These are phyloP conservation scores for Hibiscus syriacus DNA, from an alignment of 345 rosid species.

Conservation along the genomic window DNA sequence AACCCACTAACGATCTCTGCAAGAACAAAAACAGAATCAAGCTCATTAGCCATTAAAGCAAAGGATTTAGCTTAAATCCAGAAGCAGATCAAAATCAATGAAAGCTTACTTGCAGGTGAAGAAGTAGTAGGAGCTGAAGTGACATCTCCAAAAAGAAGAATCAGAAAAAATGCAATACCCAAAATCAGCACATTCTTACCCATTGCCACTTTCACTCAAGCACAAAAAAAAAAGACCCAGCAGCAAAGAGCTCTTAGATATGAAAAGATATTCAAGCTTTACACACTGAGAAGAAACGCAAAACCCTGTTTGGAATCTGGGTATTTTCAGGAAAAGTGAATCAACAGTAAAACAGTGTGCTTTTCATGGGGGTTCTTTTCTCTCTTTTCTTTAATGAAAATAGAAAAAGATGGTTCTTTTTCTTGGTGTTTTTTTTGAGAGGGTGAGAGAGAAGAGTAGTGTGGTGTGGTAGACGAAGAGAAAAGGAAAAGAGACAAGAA, in stretches of 20 bases:
- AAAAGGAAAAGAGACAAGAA: slow-evolving; percentile 6
- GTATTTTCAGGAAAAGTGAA: slow-evolving; percentile 6
- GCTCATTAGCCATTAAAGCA: slow-evolving; percentile 4
- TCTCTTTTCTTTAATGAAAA: neutral
- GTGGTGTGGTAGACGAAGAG: slow-evolving; percentile 1
- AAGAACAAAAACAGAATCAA: neutral
- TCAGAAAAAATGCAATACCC: slow-evolving; percentile 37
- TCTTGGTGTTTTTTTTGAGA: neutral
- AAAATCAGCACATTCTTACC: slow-evolving; percentile 45
- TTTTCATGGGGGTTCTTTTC: no score
- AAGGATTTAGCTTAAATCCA: slow-evolving; percentile 12
- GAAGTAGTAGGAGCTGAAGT: slow-evolving; percentile 55
- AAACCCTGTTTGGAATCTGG: slow-evolving; percentile 21
- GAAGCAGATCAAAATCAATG: slow-evolving; percentile 9
- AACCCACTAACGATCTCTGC: slow-evolving; percentile 84
- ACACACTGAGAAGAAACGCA: slow-evolving; percentile 5
- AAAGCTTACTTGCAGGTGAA: slow-evolving; percentile 70
- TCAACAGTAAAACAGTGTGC: neutral
- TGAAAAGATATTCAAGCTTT: slow-evolving; percentile 15
- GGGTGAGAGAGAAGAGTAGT: neutral
- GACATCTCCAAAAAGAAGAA: slow-evolving; percentile 38
- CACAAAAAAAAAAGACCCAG: neutral
- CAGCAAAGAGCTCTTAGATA: slow-evolving; percentile 10
- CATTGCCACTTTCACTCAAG: slow-evolving; percentile 21
- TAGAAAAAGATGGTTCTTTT: neutral